Percentiles rank a stretch among this genome's conserved stretches.
These are phyloP conservation scores for Podila epicladia DNA, from an alignment of 192 early-diverging fungal species.

Conservation along the genomic window DNA sequence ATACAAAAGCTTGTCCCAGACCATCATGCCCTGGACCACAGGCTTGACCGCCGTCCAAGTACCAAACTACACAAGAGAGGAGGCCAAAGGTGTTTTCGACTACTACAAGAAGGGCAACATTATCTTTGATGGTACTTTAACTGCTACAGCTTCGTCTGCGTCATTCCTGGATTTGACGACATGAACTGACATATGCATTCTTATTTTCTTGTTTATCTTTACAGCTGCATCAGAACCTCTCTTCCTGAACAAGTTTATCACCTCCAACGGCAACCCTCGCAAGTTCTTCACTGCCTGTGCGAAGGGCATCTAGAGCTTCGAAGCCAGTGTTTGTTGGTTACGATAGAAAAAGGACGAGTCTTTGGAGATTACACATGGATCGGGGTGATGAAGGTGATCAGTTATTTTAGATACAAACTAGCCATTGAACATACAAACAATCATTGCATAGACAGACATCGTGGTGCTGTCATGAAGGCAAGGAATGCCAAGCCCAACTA, in stretches of 20 bases:
- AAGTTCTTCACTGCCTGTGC: conserved; percentile 58
- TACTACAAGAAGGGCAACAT: conserved; percentile 57
- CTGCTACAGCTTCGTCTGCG: no score
- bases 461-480: no score
- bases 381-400: no score
- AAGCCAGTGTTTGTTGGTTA: no score
- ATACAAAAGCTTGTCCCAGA: conserved; percentile 43
- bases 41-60: conserved; percentile 49
- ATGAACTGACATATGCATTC: background rate
- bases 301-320: conserved; percentile 32
- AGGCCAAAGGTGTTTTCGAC: conserved; percentile 58
- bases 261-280: conserved; percentile 53
- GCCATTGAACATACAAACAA: no score
- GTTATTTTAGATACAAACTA: no score
- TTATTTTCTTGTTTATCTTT: conserved; percentile 10
- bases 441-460: no score
- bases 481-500: no score
- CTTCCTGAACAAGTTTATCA: conserved; percentile 48
- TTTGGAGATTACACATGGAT: no score
- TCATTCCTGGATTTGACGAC: no score
- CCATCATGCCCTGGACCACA: conserved; percentile 37
- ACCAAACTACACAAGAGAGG: conserved; percentile 50
- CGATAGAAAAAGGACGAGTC: no score
- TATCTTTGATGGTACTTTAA: conserved; percentile 34
- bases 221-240: conserved; percentile 39